Conservation (phyloP, 2,329 filamentous ascomycete genomes). For the Aspergillus sp. region DNA sequence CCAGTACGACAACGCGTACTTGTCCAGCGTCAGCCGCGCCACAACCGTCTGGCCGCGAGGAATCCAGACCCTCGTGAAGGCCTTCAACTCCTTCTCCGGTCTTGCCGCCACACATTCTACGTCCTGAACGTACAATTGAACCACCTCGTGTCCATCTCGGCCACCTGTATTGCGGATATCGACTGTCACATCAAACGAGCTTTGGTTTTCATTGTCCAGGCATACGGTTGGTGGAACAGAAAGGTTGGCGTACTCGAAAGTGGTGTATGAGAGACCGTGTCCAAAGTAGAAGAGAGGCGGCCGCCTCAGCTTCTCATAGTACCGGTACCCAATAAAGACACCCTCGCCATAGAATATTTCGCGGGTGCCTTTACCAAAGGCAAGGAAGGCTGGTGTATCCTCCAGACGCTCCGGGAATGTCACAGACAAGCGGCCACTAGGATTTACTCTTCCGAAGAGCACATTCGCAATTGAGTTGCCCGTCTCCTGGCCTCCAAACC, state of each 20-base stretch:
- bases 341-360: slow-evolving; percentile 76
- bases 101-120: background rate
- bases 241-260: slow-evolving; percentile 59
- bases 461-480: slow-evolving; percentile 78
- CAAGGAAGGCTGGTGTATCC: slow-evolving; percentile 66
- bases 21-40: background rate
- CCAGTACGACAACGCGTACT: background rate
- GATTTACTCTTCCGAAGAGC: slow-evolving; percentile 71
- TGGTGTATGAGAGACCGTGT: slow-evolving; percentile 76
- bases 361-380: slow-evolving; percentile 62
- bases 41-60: background rate
- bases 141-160: background rate
- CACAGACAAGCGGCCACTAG: slow-evolving; percentile 33
- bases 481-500: slow-evolving; percentile 81
- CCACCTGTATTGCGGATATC: background rate
- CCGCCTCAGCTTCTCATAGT: slow-evolving; percentile 70
- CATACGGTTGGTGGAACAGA: no score
- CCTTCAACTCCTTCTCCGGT: background rate
- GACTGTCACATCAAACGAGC: background rate
- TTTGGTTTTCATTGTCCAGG: no score
- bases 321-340: slow-evolving; percentile 77
- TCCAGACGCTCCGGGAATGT: slow-evolving; percentile 9
- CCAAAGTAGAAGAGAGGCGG: slow-evolving; percentile 74
- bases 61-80: background rate
- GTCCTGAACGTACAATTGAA: background rate